phyloP scores from a whole-genome alignment of 805 yeast species.

The Myxozyma monticola region DNA sequence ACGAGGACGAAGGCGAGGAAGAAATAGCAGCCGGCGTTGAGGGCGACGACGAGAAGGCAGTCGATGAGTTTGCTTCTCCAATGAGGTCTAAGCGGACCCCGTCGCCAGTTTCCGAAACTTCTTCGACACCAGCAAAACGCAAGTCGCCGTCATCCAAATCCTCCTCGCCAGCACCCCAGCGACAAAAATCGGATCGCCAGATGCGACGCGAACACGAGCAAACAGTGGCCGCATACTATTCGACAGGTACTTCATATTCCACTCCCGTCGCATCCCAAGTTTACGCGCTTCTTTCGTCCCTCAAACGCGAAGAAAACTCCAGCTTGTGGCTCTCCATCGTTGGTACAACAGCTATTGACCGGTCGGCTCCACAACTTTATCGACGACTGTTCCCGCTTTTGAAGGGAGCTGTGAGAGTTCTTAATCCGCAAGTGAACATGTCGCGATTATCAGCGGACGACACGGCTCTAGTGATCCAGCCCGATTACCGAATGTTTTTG shows the following conservation, averaged over 20 bases:
- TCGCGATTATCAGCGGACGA: conserved; percentile 31
- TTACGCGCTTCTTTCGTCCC: conserved; percentile 72
- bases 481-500: conserved; percentile 82
- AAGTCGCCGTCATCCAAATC: conserved; percentile 34
- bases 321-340: conserved; percentile 84
- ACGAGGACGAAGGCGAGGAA: conserved; percentile 34
- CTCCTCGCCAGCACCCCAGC: conserved; percentile 30
- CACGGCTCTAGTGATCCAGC: conserved; percentile 59
- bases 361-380: conserved; percentile 69
- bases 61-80: too few relatives aligned
- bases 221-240: conserved; percentile 70
- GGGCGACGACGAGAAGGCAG: conserved; percentile 25
- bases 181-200: conserved; percentile 40
- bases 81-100: too few relatives aligned
- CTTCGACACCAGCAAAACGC: conserved; percentile 33
- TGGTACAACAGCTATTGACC: conserved; percentile 81
- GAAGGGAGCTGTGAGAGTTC: conserved; percentile 78
- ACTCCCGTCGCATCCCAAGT: conserved; percentile 77
- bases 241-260: conserved; percentile 75
- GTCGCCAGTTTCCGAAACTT: not conserved
- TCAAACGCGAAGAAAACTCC: conserved; percentile 74
- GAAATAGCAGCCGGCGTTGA: conserved; percentile 32
- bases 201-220: conserved; percentile 49
- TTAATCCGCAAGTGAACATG: conserved; percentile 45
- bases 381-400: conserved; percentile 68